Evolutionary conservation across 345 rosid genomes (phyloP).

Genomic region (Eutrema japonicum): DNA sequence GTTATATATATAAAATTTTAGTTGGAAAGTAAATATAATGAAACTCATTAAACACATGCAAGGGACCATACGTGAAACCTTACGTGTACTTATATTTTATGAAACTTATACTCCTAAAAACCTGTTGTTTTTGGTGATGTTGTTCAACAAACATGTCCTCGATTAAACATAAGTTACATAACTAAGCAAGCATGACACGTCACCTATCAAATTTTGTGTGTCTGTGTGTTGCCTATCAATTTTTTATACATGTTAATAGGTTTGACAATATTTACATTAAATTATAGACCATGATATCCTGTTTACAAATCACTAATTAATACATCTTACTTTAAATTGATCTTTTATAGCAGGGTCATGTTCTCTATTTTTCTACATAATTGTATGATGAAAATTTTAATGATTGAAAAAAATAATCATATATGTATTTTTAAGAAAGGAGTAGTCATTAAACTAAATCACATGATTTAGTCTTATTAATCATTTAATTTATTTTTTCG

Average conservation of each 20-base stretch:
- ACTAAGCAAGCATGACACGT: conserved; percentile 28
- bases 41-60: conserved; percentile 33
- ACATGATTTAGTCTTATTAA: conserved; percentile 2
- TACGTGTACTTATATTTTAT: conserved; percentile 22
- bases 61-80: conserved; percentile 27
- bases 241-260: conserved; percentile 14
- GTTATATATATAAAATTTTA: background rate
- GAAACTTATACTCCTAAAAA: conserved; percentile 37
- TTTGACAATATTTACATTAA: conserved; percentile 1
- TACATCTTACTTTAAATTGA: background rate
- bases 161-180: background rate
- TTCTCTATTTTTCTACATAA: background rate
- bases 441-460: conserved; percentile 1
- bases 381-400: background rate
- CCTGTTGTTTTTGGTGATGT: conserved; percentile 29
- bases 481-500: background rate
- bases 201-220: background rate
- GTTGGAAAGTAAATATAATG: conserved; percentile 10
- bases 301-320: background rate
- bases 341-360: background rate
- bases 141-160: conserved; percentile 34
- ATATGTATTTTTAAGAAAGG: background rate
- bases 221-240: background rate
- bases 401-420: conserved; percentile 1
- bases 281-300: background rate